Evolutionary conservation across 2,329 filamentous ascomycete species (phyloP), one percentile per base, ranked within the genome.

Genomic region (Magnaporthiopsis poae): DNA sequence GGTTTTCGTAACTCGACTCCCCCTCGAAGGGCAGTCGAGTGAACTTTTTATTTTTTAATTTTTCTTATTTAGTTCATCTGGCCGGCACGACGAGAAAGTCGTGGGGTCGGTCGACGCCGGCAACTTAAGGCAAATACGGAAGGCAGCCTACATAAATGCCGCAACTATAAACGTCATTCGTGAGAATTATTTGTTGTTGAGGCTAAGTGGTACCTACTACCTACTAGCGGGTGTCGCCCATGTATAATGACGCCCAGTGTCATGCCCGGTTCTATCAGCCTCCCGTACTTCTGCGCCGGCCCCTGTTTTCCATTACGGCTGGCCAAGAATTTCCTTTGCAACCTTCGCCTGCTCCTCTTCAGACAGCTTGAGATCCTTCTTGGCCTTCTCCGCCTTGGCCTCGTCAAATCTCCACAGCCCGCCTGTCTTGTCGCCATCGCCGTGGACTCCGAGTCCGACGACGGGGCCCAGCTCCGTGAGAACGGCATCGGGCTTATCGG

Each of bases 371-470:
- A 73, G 69, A n/a, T 70, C 72, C 1, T 59, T 68, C 67, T 71
- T 75, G 5, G 71, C 82, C 73, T 81, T 82, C 31, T 75, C 77
- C 1, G 80, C 77, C 73, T 81, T 81, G 46, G 68, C 71, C 0
- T 39, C 21, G 70, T 86, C 83, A 68, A 84, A 87, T 36, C 85
- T 78, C 85, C 85, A 87, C 21, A 87, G 75, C 1, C 85, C 85
- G 27, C 84, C 85, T 2, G 85, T 87, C 77, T 85, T 86, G 71
- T 86, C 84, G 31, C 80, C 77, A 64, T 87, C 85, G 29, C 85
- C 84, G 68, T 82, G 78, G 0, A 77, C 68, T 1, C 79, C 76
- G 21, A 87, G 73, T 4, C 84, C 82, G 2, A 82, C 81, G 25
- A 75, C 69, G 11, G 75, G 69, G 21, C 82, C 84, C 13, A 86